These are phyloP conservation scores for Gossypium lobatum DNA, from an alignment of 441 rosid genomes.

Conservation along the genomic window DNA sequence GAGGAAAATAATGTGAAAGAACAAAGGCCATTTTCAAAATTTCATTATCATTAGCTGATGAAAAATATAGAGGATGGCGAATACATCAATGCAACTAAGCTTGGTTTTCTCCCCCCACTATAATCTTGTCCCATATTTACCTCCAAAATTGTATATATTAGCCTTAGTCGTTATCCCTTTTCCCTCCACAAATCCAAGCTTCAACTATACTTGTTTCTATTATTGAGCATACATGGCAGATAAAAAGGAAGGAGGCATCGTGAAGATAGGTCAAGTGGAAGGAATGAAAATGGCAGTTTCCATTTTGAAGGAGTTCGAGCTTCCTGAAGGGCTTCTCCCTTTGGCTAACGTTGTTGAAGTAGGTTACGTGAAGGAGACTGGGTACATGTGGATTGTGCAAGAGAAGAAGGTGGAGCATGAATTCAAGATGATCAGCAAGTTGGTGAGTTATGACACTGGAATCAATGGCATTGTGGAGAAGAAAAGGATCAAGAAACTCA, in stretches of 20 bases:
- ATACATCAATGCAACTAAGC: slow-evolving; percentile 1
- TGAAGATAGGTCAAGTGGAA: slow-evolving; percentile 33
- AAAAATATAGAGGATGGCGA: slow-evolving; percentile 6
- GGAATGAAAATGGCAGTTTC: slow-evolving; percentile 26
- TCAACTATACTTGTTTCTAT: background rate
- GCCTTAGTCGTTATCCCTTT: background rate
- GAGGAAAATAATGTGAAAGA: background rate
- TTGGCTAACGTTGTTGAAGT: slow-evolving; percentile 30
- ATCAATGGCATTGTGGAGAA: slow-evolving; percentile 24
- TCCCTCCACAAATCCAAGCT: background rate
- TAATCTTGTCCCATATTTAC: background rate
- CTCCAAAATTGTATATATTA: background rate
- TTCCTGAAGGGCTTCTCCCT: slow-evolving; percentile 36
- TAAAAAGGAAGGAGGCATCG: slow-evolving; percentile 28
- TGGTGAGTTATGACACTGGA: slow-evolving; percentile 32
- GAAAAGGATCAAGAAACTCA: slow-evolving; percentile 35
- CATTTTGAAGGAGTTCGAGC: slow-evolving; percentile 30
- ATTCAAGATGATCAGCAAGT: slow-evolving; percentile 38
- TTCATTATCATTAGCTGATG: background rate
- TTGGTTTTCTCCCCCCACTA: slow-evolving; percentile 10
- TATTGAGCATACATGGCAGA: slow-evolving; percentile 8
- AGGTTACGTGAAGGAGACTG: slow-evolving; percentile 31
- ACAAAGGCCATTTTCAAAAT: background rate
- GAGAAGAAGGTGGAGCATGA: slow-evolving; percentile 31
- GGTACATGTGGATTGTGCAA: slow-evolving; percentile 44